Evolutionary conservation across 208 protist species (phyloP), one percentile per base, ranked within the genome.

Genomic region (Crithidia thermophila): DNA sequence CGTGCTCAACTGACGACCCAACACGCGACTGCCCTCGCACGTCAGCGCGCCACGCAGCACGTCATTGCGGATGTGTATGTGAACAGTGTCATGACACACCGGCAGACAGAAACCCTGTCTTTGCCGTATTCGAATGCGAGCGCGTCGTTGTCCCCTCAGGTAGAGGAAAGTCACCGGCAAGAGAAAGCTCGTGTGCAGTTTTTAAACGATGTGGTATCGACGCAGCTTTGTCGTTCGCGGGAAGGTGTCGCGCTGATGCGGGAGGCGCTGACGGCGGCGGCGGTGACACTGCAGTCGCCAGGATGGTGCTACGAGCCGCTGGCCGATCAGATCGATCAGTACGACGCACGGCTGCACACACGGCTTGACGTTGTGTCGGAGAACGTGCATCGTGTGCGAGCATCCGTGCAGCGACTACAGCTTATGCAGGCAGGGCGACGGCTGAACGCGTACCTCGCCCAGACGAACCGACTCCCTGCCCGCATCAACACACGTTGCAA

Each of bases 281-380:
- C 13, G 2, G n/a, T 33, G 2, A n/a, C 58, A 7, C 42, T 64
- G 30, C 43, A 43, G 28, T 57, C 49, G 5, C 10, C 47, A 2
- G 43, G 23, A 2, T 67, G 61, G 49, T 49, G 61, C 30, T 18
- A 2, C 9, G 61, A 47, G 13, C 50, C 61, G 47, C 10, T 67
- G 39, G 36, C 47, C 25, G 31, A 10, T 0, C 8, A 14, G 2
- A 18, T 66, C 14, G 45, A 3, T 1, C 33, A 33, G 27, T 58
- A 59, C 50, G 23, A 23, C 0, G 25, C 27, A 1, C 61, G 50
- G 6, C n/a, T 57, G 23, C 49, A 67, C 21, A 0, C 0, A 2
- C 61, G 61, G 1, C 4, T 57, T 9, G 37, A 13, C 3, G 27
- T 28, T 2, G 37, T 67, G 18, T 27, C 10, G 21, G 28, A 3